phyloP scores from a whole-genome alignment of 1,284 basidiomycete species.

The Omphalotus olearius region DNA sequence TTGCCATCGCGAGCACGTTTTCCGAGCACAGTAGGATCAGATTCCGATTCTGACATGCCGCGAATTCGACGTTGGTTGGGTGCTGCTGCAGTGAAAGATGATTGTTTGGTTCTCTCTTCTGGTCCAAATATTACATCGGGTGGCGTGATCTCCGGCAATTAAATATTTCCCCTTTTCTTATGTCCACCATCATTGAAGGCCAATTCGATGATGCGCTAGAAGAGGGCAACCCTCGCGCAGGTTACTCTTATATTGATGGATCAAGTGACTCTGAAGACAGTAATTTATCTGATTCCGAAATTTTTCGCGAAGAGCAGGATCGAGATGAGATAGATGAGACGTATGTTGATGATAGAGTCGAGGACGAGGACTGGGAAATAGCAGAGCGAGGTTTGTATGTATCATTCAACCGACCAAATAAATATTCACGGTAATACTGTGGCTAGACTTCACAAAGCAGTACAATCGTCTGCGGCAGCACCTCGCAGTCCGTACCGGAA shows the following conservation, averaged over 20 bases:
- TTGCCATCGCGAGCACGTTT: conserved; percentile 53
- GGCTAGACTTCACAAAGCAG: conserved; percentile 91
- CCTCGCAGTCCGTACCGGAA: conserved; percentile 68
- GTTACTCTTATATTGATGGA: conserved; percentile 43
- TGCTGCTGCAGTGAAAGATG: too few species aligned
- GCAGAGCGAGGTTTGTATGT: conserved; percentile 59
- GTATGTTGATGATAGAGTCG: conserved; percentile 57
- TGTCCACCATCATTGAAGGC: conserved; percentile 27
- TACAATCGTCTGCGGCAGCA: conserved; percentile 91
- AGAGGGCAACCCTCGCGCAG: conserved; percentile 20
- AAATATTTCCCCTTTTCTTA: conserved; percentile 10
- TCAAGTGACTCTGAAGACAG: conserved; percentile 30
- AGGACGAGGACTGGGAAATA: conserved; percentile 92
- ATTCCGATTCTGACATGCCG: conserved; percentile 32
- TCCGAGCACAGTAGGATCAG: conserved; percentile 49
- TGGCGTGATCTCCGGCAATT: conserved; percentile 2
- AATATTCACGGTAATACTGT: background rate
- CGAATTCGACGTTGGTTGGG: too few species aligned
- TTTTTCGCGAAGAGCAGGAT: conserved; percentile 37
- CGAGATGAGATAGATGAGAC: conserved; percentile 35
- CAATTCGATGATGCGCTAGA: conserved; percentile 54
- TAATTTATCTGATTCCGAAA: conserved; percentile 31
- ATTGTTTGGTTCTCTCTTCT: too few species aligned
- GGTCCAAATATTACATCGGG: too few species aligned
- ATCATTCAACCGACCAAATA: background rate